Conservation (phyloP, 495 filamentous ascomycete genomes). For the Tirmania nivea region DNA sequence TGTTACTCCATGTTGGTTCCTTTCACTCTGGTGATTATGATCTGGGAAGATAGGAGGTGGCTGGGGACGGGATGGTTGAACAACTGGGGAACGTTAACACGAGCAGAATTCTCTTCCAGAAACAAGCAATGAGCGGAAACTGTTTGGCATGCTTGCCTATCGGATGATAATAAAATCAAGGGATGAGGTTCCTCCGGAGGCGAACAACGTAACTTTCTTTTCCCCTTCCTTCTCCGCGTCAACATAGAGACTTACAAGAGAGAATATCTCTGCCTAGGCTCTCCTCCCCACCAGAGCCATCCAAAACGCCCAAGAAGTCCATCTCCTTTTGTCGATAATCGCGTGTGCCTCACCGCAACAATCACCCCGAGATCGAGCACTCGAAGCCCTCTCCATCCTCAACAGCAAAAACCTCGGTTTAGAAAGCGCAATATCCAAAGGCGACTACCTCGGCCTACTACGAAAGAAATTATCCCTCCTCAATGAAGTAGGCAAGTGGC, state of each 20-base stretch:
- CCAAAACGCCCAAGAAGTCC: conserved; percentile 32
- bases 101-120: conserved; percentile 21
- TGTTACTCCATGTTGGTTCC: conserved; percentile 20
- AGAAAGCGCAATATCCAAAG: conserved; percentile 29
- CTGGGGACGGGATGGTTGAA: not conserved
- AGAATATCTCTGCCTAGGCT: not conserved
- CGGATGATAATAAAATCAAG: conserved; percentile 37
- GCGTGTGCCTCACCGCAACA: conserved; percentile 9
- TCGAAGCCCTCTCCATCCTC: conserved; percentile 30
- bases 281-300: conserved; percentile 28
- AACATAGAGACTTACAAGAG: no score
- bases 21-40: not conserved
- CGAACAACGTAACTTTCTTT: not conserved
- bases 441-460: conserved; percentile 30
- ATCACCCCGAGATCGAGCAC: conserved; percentile 22
- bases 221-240: not conserved
- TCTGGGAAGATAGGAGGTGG: not conserved
- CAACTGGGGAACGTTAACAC: not conserved
- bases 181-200: conserved; percentile 27
- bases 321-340: conserved; percentile 25
- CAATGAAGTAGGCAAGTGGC: conserved; percentile 27
- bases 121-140: conserved; percentile 29
- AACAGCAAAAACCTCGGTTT: conserved; percentile 30
- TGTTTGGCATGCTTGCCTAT: conserved; percentile 37
- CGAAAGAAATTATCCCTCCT: conserved; percentile 26